Percentiles rank a stretch among this genome's conserved stretches.
Evolutionary conservation across 768 basidiomycete species (phyloP).

Genomic region (Podaxis sp.): DNA sequence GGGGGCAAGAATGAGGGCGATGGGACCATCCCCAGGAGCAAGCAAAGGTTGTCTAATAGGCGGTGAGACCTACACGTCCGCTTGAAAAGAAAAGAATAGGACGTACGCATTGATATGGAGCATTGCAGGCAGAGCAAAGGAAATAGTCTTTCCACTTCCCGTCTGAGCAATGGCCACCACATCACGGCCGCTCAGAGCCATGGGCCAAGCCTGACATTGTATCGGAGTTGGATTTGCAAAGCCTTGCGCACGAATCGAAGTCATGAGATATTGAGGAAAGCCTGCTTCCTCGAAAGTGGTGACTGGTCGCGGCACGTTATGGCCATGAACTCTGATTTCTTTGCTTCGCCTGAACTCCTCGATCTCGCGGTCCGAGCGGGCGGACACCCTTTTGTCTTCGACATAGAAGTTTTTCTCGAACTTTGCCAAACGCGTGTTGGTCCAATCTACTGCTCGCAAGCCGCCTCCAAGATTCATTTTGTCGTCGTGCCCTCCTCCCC

Average conservation of each 20-base stretch:
- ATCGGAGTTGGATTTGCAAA: constrained; percentile 91
- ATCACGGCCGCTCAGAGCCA: constrained; percentile 93
- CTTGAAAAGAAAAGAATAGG: background rate
- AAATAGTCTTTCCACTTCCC: constrained; percentile 97
- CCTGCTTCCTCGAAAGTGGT: constrained; percentile 90
- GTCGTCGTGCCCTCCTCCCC: constrained; percentile 52
- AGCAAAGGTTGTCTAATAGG: constrained; percentile 80
- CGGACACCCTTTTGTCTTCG: constrained; percentile 81
- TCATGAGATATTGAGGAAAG: constrained; percentile 95
- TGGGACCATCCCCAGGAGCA: constrained; percentile 92
- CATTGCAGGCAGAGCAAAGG: constrained; percentile 98
- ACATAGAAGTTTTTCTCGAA: constrained; percentile 99
- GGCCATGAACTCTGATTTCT: constrained; percentile 94
- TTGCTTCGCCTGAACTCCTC: constrained; percentile 80
- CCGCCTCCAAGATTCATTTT: constrained; percentile 83
- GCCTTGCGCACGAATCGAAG: constrained; percentile 90
- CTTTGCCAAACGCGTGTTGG: constrained; percentile 59
- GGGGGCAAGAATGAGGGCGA: constrained; percentile 93
- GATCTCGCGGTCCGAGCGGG: constrained; percentile 78
- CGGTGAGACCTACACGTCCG: constrained; percentile 9
- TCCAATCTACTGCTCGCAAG: constrained; percentile 85
- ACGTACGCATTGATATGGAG: constrained; percentile 98
- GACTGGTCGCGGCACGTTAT: constrained; percentile 83
- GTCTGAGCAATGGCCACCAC: constrained; percentile 97
- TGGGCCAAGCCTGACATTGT: constrained; percentile 99